Evolutionary conservation across 495 filamentous ascomycete species (phyloP), one percentile per base, ranked within the genome.

Genomic region (Xylaria venustula): DNA sequence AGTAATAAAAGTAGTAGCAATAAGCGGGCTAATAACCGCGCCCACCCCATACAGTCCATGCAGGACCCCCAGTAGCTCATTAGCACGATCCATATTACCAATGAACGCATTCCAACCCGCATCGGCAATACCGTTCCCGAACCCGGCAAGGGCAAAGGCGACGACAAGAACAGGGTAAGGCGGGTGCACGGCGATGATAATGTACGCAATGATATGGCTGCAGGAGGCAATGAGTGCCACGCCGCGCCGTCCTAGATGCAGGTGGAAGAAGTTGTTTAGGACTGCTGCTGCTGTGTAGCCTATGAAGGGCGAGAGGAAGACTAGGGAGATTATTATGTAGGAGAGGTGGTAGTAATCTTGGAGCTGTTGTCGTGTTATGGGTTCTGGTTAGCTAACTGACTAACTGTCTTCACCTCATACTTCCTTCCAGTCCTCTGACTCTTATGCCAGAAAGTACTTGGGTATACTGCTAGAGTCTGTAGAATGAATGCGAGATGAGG

Each of bases 31-130:
- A 17, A 94, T 73, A 8, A 88, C 88, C 2, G 88, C 90, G 0
- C 92, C 92, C 4, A 88, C 71, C 0, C 91, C 91, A 73, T 96
- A 96, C 15, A 79, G 70, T 5, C 91, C 91, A 68, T 93, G 90
- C 0, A 89, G 71, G 42, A 86, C 72, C 1, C 91, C 89, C 2
- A 94, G 81, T 12, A 90, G 75, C 49, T 87, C 86, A 48, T 91
- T 92, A 3, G 84, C 77, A 25, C 83, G 83, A 15, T 84, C 79
- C 67, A 95, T 83, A 62, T 90, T 91, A 7, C 90, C 90, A 57
- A 89, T 84, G 78, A 90, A 95, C 1, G 91, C 88, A 67, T 95
- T 95, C 77, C 88, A 92, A 25, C 87, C 82, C 0, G 87, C 86
- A 50, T 94, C 82, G 50, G 85, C 84, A 52, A 89, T 73, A 7